phyloP scores from a whole-genome alignment of 2,329 filamentous ascomycete species.

The Penicillium sp. region DNA sequence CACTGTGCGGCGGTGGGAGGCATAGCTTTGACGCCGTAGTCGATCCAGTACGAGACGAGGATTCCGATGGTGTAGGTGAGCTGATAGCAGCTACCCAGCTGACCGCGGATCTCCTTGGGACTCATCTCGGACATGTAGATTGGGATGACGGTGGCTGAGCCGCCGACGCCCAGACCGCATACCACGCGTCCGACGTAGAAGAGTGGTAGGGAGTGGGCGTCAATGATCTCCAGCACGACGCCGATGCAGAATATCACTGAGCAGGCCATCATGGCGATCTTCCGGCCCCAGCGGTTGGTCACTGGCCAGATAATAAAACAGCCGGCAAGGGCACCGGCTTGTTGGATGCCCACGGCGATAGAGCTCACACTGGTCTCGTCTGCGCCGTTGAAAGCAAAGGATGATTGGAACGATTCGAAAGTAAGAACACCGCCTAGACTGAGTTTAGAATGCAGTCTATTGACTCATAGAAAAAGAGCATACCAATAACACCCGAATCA shows the following conservation, averaged over 20 bases:
- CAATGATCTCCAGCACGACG: conserved; percentile 46
- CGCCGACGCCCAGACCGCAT: conserved; percentile 48
- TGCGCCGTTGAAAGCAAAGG: conserved; percentile 40
- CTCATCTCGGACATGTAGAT: conserved; percentile 46
- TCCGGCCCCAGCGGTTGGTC: conserved; percentile 46
- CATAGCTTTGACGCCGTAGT: conserved; percentile 42
- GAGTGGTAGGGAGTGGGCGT: conserved; percentile 42
- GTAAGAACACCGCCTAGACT: conserved; percentile 45
- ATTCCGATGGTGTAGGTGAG: conserved; percentile 51
- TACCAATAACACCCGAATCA: conserved; percentile 44
- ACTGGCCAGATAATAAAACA: conserved; percentile 50
- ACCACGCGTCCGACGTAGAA: conserved; percentile 49
- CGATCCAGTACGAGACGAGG: conserved; percentile 52
- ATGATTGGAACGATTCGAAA: conserved; percentile 42
- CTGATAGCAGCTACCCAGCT: conserved; percentile 51
- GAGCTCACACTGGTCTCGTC: conserved; percentile 45
- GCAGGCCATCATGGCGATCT: conserved; percentile 43
- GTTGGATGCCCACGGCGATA: conserved; percentile 50
- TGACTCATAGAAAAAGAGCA: conserved; percentile 1
- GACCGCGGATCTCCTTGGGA: conserved; percentile 46
- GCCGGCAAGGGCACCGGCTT: conserved; percentile 51
- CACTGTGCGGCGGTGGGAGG: conserved; percentile 43
- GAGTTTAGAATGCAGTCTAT: not conserved
- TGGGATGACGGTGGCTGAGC: conserved; percentile 43
- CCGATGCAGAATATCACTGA: conserved; percentile 47